These are phyloP conservation scores for Calonectria pauciramosa DNA, from an alignment of 2,329 filamentous ascomycete species.

Conservation along the genomic window DNA sequence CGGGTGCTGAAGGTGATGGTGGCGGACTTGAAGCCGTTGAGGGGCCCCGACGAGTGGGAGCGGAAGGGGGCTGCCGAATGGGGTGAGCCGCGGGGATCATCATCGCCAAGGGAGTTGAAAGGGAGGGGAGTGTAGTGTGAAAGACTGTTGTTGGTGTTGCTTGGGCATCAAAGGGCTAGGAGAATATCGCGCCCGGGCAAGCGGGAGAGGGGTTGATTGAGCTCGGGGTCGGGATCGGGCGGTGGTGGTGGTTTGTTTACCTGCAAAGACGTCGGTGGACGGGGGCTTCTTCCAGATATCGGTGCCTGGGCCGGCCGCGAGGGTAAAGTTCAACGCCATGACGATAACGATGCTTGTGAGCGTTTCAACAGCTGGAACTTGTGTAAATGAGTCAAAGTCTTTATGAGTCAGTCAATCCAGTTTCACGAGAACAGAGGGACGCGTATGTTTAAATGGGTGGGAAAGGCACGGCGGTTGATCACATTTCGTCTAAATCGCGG, in stretches of 20 bases:
- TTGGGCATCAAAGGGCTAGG: slow-evolving; percentile 1
- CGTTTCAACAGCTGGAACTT: background rate
- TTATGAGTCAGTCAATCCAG: background rate
- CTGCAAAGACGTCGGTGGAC: slow-evolving; percentile 74
- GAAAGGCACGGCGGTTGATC: background rate
- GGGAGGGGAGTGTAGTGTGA: background rate
- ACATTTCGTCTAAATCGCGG: background rate
- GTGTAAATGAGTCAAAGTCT: background rate
- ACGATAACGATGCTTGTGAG: background rate
- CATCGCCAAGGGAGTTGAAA: background rate
- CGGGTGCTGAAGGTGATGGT: slow-evolving; percentile 71
- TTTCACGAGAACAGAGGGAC: background rate
- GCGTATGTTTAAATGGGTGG: background rate
- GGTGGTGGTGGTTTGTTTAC: slow-evolving; percentile 51
- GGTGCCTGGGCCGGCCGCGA: slow-evolving; percentile 71
- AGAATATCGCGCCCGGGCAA: slow-evolving; percentile 32
- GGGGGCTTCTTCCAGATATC: slow-evolving; percentile 86
- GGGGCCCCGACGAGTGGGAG: slow-evolving; percentile 54
- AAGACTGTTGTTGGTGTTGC: too few species aligned
- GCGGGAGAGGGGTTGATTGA: background rate
- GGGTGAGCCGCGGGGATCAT: background rate
- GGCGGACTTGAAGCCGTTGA: slow-evolving; percentile 73
- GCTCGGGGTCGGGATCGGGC: background rate
- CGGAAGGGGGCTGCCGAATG: slow-evolving; percentile 46
- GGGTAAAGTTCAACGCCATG: slow-evolving; percentile 49